Conservation (phyloP, 805 yeast genomes). For the Wickerhamomyces queroliae region DNA sequence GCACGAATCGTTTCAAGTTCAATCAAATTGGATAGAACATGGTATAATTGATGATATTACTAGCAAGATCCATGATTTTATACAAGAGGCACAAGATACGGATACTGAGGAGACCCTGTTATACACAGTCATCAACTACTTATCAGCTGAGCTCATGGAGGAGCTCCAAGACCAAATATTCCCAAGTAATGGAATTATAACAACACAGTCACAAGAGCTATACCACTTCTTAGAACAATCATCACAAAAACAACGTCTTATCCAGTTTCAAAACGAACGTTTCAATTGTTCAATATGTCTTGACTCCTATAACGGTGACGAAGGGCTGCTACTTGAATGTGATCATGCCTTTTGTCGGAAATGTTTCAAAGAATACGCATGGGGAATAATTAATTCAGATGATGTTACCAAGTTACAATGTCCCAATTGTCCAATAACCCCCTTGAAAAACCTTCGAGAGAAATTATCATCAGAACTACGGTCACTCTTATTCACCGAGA, state of each 20-base stretch:
- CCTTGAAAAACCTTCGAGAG: slow-evolving; percentile 12
- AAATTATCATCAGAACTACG: slow-evolving; percentile 28
- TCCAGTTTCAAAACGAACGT: slow-evolving; percentile 29
- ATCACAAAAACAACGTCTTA: slow-evolving; percentile 17
- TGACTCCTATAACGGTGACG: slow-evolving; percentile 37
- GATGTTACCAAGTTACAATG: slow-evolving; percentile 49
- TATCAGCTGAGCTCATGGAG: slow-evolving; percentile 23
- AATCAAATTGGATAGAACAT: slow-evolving; percentile 26
- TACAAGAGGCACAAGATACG: slow-evolving; percentile 23
- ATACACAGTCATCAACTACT: slow-evolving; percentile 36
- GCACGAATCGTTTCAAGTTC: slow-evolving; percentile 24
- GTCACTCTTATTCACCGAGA: slow-evolving; percentile 33
- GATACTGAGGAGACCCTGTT: slow-evolving; percentile 31
- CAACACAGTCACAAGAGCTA: slow-evolving; percentile 5
- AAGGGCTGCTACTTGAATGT: slow-evolving; percentile 35
- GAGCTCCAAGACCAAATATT: slow-evolving; percentile 3
- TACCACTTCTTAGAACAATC: slow-evolving; percentile 15
- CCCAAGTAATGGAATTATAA: background rate
- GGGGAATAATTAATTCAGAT: slow-evolving; percentile 37
- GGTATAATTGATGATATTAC: slow-evolving; percentile 12
- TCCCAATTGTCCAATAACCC: slow-evolving; percentile 38
- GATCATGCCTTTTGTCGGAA: slow-evolving; percentile 41
- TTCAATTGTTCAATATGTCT: slow-evolving; percentile 56
- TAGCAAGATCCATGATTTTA: slow-evolving; percentile 21
- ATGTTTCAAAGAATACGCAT: slow-evolving; percentile 40